Base-by-base conservation (phyloP, 495 filamentous ascomycete species). In the Lindgomyces ingoldianus region DNA sequence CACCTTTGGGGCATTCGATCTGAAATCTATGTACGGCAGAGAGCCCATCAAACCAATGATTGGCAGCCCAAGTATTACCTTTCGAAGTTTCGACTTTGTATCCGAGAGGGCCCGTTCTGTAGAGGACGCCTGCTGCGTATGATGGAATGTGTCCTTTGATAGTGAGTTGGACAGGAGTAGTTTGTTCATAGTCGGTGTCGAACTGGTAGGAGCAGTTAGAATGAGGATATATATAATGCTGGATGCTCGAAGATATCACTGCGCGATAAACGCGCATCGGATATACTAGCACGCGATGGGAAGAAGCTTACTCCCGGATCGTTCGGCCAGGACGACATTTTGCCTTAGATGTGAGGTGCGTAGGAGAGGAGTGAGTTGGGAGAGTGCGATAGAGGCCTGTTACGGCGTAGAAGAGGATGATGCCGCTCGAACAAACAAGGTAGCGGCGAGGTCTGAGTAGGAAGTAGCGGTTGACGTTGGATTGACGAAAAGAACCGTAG, bases 21-120 rank as follows among this genome's bases (percentile, higher is more conserved):
- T 89, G 79, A 75, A 94, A 93, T 14, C 84, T 83, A 67, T 85
- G 61, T 87, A 81, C 75, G 91, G 91, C 14, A 81, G 83, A 70
- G 91, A 91, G 84, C 10, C 88, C 88, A 70, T 94, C 90, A 58
- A 94, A 93, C 90, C 90, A 94, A 70, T 94, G 90, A 0, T 74
- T 81, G 8, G 83, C 74, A 26, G 76, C 73, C 65, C 84, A 84
- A 0, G 80, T 83, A 1, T 80, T 80, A 29, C 82, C 83, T 0
- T 81, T 74, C 16, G 84, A 80, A 16, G 79, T 80, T 45, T 85
- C 74, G 8, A 89, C 70, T 59, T 81, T 81, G 62, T 91, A 91
- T 84, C n/a, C 88, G 85, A 73, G 92, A 87, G 62, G 92, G 91
- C 90, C 90, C 2, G 87, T 93, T 3, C 90, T 83, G 67, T 87